phyloP scores from a whole-genome alignment of 202 grass and related monocot species.

The Hordeum pubiflorum region DNA sequence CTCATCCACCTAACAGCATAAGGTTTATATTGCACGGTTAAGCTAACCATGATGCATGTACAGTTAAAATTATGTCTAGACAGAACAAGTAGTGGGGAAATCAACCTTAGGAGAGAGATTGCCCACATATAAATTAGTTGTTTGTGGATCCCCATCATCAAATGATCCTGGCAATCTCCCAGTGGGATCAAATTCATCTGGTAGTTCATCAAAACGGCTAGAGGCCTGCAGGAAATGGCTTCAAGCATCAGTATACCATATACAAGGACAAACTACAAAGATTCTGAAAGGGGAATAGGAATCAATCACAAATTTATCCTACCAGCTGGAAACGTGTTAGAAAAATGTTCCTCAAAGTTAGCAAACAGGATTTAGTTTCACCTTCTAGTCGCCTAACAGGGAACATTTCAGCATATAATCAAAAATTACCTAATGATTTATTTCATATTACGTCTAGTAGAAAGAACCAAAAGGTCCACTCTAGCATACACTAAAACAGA shows the following conservation, averaged over 20 bases:
- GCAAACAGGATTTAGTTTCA: background rate
- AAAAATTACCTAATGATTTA: background rate
- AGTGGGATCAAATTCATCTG: conserved; percentile 87
- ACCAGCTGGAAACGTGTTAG: conserved; percentile 3
- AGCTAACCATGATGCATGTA: conserved; percentile 6
- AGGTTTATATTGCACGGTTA: background rate
- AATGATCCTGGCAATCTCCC: conserved; percentile 88
- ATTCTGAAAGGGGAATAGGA: conserved; percentile 9
- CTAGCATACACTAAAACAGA: background rate
- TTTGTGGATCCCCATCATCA: conserved; percentile 98
- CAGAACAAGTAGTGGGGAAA: conserved; percentile 5
- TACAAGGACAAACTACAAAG: conserved; percentile 3
- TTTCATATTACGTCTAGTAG: background rate
- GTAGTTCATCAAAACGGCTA: conserved; percentile 88
- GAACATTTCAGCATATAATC: background rate
- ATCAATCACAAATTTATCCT: conserved; percentile 16
- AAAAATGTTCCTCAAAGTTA: background rate
- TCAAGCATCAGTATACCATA: conserved; percentile 26
- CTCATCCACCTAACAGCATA: conserved; percentile 79
- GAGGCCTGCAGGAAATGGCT: conserved; percentile 42
- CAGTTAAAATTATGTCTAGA: background rate
- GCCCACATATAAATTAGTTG: conserved; percentile 97
- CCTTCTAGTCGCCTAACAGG: background rate
- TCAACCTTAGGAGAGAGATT: conserved; percentile 89
- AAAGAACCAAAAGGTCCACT: conserved; percentile 9